Conservation (phyloP, 148 eudicot genomes). For the Chenopodium quinoa region DNA sequence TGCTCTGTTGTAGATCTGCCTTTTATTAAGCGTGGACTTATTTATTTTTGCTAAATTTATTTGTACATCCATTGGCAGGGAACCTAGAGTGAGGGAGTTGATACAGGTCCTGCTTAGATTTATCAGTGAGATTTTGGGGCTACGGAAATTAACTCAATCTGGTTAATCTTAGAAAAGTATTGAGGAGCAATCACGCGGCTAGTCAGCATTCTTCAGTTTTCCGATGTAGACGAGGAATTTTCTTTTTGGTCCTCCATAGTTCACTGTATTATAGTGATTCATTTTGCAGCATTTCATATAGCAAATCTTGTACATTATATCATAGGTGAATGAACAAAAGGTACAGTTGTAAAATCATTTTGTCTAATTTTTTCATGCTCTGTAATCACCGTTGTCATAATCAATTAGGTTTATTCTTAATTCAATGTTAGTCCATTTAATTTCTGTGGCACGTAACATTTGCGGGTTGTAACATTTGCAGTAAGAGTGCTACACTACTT, state of each 20-base stretch:
- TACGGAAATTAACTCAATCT: conserved; percentile 47
- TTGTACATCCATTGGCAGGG: conserved; percentile 51
- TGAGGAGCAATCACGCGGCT: conserved; percentile 1
- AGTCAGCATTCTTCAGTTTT: conserved; percentile 10
- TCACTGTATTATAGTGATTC: conserved; percentile 28
- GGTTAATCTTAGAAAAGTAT: conserved; percentile 28
- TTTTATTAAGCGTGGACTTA: neutral
- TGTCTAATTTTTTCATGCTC: neutral
- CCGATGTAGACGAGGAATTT: conserved; percentile 24
- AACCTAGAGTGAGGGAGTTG: conserved; percentile 75
- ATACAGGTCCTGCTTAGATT: conserved; percentile 73
- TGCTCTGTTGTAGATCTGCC: neutral
- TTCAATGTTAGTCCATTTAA: neutral
- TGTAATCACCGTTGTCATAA: neutral
- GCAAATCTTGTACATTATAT: conserved; percentile 28
- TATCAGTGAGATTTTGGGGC: conserved; percentile 56
- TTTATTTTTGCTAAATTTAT: neutral
- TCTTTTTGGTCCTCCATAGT: conserved; percentile 25
- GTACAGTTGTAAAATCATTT: conserved; percentile 22
- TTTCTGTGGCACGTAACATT: too few relatives aligned
- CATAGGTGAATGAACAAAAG: conserved; percentile 20
- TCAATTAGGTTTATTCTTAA: neutral
- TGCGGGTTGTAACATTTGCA: neutral
- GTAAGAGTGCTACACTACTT: too few relatives aligned
- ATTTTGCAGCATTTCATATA: conserved; percentile 17